phyloP scores from a whole-genome alignment of 2,329 filamentous ascomycete species.

The Fusarium brachygibbosum region DNA sequence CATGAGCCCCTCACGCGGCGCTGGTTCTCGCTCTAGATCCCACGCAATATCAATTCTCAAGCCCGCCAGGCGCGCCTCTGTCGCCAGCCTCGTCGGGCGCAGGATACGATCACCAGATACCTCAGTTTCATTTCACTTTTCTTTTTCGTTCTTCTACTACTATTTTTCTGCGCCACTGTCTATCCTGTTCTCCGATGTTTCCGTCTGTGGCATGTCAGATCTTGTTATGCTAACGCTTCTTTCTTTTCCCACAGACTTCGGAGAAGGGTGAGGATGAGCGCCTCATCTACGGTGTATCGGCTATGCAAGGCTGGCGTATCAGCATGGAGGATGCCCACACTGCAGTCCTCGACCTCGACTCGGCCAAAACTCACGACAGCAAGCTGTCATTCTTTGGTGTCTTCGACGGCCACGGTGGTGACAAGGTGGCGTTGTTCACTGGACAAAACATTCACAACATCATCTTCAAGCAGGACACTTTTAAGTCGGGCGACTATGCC shows the following conservation, averaged over 20 bases:
- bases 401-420: slow-evolving; percentile 96
- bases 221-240: slow-evolving; percentile 47
- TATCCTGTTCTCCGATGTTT: slow-evolving; percentile 34
- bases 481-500: slow-evolving; percentile 90
- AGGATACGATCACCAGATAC: background rate
- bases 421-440: slow-evolving; percentile 94
- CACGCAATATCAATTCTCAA: slow-evolving; percentile 15
- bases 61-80: slow-evolving; percentile 21
- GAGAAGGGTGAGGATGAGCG: slow-evolving; percentile 92
- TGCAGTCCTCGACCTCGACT: slow-evolving; percentile 83
- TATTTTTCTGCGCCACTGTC: background rate
- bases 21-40: slow-evolving; percentile 26
- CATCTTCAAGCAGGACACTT: slow-evolving; percentile 92
- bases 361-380: slow-evolving; percentile 75
- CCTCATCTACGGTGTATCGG: slow-evolving; percentile 92
- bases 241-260: slow-evolving; percentile 74
- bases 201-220: slow-evolving; percentile 26
- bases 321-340: slow-evolving; percentile 99
- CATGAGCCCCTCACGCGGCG: slow-evolving; percentile 45
- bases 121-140: background rate
- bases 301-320: slow-evolving; percentile 99
- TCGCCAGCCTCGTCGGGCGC: slow-evolving; percentile 16
- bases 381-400: slow-evolving; percentile 97
- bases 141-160: background rate
- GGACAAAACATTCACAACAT: slow-evolving; percentile 96